These are phyloP conservation scores for Salvia splendens DNA, from an alignment of 257 asterid genomes.

Conservation along the genomic window DNA sequence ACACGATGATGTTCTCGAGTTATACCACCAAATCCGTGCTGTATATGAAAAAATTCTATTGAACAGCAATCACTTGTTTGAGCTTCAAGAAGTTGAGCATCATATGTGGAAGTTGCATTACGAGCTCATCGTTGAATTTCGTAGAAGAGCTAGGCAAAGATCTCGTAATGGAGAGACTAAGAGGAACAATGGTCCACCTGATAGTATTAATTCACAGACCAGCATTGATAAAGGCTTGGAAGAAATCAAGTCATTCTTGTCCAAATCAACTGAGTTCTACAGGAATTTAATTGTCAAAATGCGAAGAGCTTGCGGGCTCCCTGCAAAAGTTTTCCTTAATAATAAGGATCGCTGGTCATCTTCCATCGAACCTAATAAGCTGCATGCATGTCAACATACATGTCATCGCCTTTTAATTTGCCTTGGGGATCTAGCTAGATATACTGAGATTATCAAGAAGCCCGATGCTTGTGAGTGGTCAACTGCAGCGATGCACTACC, in stretches of 20 bases:
- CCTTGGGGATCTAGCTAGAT: slow-evolving; percentile 88
- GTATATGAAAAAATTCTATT: slow-evolving; percentile 60
- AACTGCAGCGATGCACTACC: slow-evolving; percentile 64
- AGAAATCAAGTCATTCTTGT: slow-evolving; percentile 66
- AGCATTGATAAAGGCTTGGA: slow-evolving; percentile 44
- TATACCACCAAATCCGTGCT: slow-evolving; percentile 57
- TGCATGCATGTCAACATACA: slow-evolving; percentile 50
- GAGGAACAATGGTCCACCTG: slow-evolving; percentile 37
- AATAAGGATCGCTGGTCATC: slow-evolving; percentile 28
- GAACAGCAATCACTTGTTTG: slow-evolving; percentile 45
- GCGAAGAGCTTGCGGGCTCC: slow-evolving; percentile 53
- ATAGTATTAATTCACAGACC: slow-evolving; percentile 34
- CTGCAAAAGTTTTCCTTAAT: slow-evolving; percentile 43
- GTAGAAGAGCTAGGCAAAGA: slow-evolving; percentile 52
- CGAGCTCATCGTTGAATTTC: slow-evolving; percentile 81
- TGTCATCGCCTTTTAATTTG: slow-evolving; percentile 89
- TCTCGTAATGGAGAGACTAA: slow-evolving; percentile 38
- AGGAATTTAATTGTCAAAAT: slow-evolving; percentile 47
- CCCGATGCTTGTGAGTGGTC: slow-evolving; percentile 67
- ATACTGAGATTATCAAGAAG: slow-evolving; percentile 60
- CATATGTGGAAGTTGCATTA: slow-evolving; percentile 88
- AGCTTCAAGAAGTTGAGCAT: slow-evolving; percentile 75
- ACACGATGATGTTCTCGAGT: slow-evolving; percentile 52
- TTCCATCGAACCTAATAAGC: slow-evolving; percentile 39
- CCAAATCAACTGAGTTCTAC: slow-evolving; percentile 72